Evolutionary conservation across 441 rosid species (phyloP).

Genomic region (Francoa sonchifolia): DNA sequence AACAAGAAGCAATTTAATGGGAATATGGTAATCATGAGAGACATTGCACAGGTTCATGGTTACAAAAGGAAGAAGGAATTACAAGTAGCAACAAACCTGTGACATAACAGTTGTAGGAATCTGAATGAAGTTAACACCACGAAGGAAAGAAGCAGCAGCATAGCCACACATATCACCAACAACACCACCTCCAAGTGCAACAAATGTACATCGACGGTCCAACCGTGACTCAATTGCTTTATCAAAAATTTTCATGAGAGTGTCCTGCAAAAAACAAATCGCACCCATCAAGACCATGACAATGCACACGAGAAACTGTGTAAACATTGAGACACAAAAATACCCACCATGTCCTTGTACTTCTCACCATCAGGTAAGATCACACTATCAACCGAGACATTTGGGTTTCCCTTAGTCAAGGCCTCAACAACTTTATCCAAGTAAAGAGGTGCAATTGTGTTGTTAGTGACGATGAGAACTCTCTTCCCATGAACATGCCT

Average conservation of each 20-base stretch:
- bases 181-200: conserved; percentile 97
- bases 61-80: background rate
- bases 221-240: conserved; percentile 86
- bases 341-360: conserved; percentile 65
- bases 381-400: conserved; percentile 69
- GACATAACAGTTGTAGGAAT: conserved; percentile 97
- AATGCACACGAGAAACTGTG: background rate
- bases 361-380: conserved; percentile 89
- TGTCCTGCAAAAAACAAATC: conserved; percentile 38
- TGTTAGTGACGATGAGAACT: conserved; percentile 85
- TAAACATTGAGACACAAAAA: background rate
- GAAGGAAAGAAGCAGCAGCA: conserved; percentile 89
- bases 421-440: conserved; percentile 70
- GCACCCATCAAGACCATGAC: background rate
- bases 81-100: conserved; percentile 37
- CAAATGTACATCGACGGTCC: conserved; percentile 74
- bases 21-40: conserved; percentile 4
- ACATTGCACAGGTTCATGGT: background rate
- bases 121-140: conserved; percentile 94
- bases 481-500: conserved; percentile 95
- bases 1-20: conserved; percentile 1
- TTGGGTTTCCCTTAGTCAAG: conserved; percentile 68
- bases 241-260: conserved; percentile 82
- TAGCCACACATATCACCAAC: conserved; percentile 96
- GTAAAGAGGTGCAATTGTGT: conserved; percentile 56